A percentile compares a stretch with the other conserved stretches of the same genome.
phyloP scores from a whole-genome alignment of 805 yeast genomes.

The Sugiyamaella chiloensis region DNA sequence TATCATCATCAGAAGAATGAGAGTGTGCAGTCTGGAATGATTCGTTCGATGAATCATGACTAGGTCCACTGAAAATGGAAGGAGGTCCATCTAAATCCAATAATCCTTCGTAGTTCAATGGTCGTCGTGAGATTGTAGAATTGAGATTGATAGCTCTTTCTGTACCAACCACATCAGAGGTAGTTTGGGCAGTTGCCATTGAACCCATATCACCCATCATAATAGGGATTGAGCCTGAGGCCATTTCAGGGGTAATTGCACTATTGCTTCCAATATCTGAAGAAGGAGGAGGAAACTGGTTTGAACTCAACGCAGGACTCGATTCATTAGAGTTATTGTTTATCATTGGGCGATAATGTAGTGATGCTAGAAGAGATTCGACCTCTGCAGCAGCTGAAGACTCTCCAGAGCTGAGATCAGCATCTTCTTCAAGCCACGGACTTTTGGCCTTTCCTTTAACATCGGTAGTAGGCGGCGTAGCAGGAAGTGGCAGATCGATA shows the following conservation, averaged over 20 bases:
- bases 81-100: not conserved
- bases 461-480: not conserved
- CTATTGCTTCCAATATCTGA: no score
- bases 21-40: conserved; percentile 20
- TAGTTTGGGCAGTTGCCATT: not conserved
- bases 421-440: not conserved
- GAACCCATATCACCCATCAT: no score
- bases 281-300: no score
- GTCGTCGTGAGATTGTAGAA: not conserved
- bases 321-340: not conserved
- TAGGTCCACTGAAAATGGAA: not conserved
- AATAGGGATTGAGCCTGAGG: no score
- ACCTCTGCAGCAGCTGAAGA: not conserved
- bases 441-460: conserved; percentile 2
- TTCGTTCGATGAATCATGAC: conserved; percentile 21
- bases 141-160: not conserved
- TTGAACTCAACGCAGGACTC: no score
- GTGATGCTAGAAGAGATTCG: not conserved
- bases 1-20: conserved; percentile 2
- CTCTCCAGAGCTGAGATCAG: not conserved
- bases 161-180: not conserved
- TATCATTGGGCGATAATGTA: not conserved
- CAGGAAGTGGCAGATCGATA: not conserved
- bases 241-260: no score
- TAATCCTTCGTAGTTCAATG: not conserved